A percentile compares a stretch with the other conserved stretches of the same genome.
phyloP scores from a whole-genome alignment of 495 filamentous ascomycete genomes.

The Aspergillus sparsus region DNA sequence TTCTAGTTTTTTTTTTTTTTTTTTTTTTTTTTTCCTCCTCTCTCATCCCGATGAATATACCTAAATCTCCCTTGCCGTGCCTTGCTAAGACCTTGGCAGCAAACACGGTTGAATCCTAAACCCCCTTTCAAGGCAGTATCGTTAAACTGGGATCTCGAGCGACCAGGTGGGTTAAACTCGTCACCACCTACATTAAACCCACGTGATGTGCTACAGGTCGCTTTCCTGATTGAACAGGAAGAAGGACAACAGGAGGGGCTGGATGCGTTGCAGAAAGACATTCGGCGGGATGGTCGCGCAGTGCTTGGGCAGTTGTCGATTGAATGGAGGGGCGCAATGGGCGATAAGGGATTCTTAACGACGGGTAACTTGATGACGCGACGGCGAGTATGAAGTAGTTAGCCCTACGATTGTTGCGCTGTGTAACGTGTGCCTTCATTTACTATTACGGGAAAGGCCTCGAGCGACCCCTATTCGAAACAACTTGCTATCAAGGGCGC shows the following conservation, averaged over 20 bases:
- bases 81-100: conserved; percentile 27
- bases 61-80: conserved; percentile 3
- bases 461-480: neutral
- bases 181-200: conserved; percentile 71
- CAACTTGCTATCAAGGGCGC: neutral
- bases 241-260: conserved; percentile 47
- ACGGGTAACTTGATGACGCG: conserved; percentile 79
- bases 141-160: conserved; percentile 57
- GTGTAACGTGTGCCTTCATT: conserved; percentile 8
- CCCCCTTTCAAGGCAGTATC: conserved; percentile 57
- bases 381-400: conserved; percentile 42
- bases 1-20: neutral
- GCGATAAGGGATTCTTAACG: conserved; percentile 80
- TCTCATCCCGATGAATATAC: neutral
- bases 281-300: conserved; percentile 60
- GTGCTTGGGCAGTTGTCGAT: conserved; percentile 81
- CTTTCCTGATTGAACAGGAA: conserved; percentile 78
- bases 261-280: conserved; percentile 51
- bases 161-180: conserved; percentile 27
- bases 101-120: conserved; percentile 54
- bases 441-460: neutral
- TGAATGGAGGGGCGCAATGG: conserved; percentile 87
- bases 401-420: neutral
- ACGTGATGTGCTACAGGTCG: conserved; percentile 87
- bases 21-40: no score